Evolutionary conservation across 495 filamentous ascomycete species (phyloP).

Genomic region (Penicillium egyptiacum): DNA sequence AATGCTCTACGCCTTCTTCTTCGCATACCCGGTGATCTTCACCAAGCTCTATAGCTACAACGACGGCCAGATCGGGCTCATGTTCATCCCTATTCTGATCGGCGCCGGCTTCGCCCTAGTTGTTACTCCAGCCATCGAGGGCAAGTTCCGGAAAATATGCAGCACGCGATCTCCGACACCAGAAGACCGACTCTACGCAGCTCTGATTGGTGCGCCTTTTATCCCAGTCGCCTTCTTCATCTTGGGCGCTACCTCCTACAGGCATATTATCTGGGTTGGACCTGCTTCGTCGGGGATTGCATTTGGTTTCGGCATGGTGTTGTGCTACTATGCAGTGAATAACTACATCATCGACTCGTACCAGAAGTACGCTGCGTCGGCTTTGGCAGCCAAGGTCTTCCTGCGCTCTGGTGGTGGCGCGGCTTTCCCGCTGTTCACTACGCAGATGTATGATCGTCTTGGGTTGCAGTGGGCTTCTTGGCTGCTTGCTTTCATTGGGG

Average conservation of each 20-base stretch:
- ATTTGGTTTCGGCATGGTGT: slow-evolving; percentile 68
- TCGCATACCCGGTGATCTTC: slow-evolving; percentile 66
- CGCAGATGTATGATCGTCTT: slow-evolving; percentile 53
- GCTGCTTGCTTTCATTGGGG: slow-evolving; percentile 52
- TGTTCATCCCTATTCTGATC: slow-evolving; percentile 38
- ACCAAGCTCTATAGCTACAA: slow-evolving; percentile 50
- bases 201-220: slow-evolving; percentile 35
- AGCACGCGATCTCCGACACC: slow-evolving; percentile 25
- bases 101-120: slow-evolving; percentile 58
- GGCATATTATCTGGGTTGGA: slow-evolving; percentile 63
- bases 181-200: slow-evolving; percentile 40
- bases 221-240: slow-evolving; percentile 51
- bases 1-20: slow-evolving; percentile 73
- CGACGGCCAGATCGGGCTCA: slow-evolving; percentile 34
- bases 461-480: slow-evolving; percentile 58
- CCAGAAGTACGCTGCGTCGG: slow-evolving; percentile 38
- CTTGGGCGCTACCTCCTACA: slow-evolving; percentile 61
- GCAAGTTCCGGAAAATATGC: slow-evolving; percentile 32
- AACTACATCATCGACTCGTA: slow-evolving; percentile 74
- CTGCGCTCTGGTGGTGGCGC: slow-evolving; percentile 37
- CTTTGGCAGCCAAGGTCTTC: slow-evolving; percentile 39
- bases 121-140: slow-evolving; percentile 37
- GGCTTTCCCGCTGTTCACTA: slow-evolving; percentile 50
- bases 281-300: slow-evolving; percentile 60
- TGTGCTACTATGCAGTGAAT: slow-evolving; percentile 66